Base-by-base conservation (phyloP, 192 early-diverging fungal genomes). In the Coemansia guatemalensis region DNA sequence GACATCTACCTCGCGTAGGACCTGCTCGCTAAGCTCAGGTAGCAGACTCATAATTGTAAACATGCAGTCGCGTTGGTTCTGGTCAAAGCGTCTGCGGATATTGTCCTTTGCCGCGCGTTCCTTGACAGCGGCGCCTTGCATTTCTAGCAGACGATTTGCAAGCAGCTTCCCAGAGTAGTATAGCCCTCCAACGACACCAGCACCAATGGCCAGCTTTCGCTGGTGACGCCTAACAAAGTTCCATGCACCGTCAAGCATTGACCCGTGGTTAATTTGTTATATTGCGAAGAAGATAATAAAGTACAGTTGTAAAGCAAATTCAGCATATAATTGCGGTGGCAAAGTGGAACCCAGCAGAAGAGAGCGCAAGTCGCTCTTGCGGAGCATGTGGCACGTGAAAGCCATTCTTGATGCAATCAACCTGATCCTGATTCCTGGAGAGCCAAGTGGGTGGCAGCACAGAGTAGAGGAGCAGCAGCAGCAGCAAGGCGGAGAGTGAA, bases 41-140 rank as follows among this genome's bases (percentile, higher is more conserved):
- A 97, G 71, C 33, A 95, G 83, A 30, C 90, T 87, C 62, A 88
- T 73, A n/a, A 95, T 89, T 5, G 90, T 90, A 58, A 93, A 94
- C 21, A 85, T 73, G 72, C 94, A 95, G 81, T 99, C 96, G 53
- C 88, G 85, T 67, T 93, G 93, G 77, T 95, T 95, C 83, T 95
- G 93, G 64, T 96, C 91, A 72, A 96, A 98, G 17, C 96, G 87
- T 54, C 91, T 82, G 52, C 88, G 91, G 57, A 96, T 84, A 63
- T 89, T 94, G 69, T 82, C 63, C 61, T 69, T 72, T 17, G 75
- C 60, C 18, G 77, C 71, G 65, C 88, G 84, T 50, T 95, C 90
- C 21, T 86, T 60, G 18, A 84, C 83, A 29, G 86, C 62, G 52
- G 82, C 74, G 44, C 86, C 83, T 66, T 93, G 86, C 65, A 89